A percentile compares a stretch with the other conserved stretches of the same genome.
phyloP scores from a whole-genome alignment of 441 rosid genomes.

The Omphalea diandra region DNA sequence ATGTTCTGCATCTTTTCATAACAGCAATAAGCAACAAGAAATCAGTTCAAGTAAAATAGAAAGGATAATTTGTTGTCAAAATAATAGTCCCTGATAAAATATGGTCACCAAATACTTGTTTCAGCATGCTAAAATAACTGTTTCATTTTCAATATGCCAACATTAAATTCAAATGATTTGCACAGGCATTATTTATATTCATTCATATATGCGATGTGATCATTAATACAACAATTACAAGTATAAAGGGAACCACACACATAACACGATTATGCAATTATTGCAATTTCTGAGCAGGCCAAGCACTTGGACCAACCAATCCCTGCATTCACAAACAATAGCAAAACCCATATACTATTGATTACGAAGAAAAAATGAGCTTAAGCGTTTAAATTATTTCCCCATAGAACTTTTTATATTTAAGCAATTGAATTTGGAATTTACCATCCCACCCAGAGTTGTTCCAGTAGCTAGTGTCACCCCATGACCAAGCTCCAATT shows the following conservation, averaged over 20 bases:
- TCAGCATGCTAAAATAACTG: neutral
- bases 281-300: too few species aligned
- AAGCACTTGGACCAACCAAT: neutral
- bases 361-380: neutral
- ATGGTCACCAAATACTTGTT: neutral
- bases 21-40: neutral
- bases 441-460: slow-evolving; percentile 89
- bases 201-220: too few species aligned
- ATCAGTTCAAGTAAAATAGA: neutral
- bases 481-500: slow-evolving; percentile 99
- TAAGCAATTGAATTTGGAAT: neutral
- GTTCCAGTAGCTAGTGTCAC: slow-evolving; percentile 93
- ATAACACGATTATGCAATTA: neutral
- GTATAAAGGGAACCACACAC: too few species aligned
- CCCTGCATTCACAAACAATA: neutral
- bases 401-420: too few species aligned
- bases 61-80: neutral
- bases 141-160: neutral
- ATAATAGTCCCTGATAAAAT: too few species aligned
- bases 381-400: neutral
- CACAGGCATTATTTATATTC: neutral
- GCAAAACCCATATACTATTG: too few species aligned
- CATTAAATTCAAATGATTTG: neutral
- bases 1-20: neutral
- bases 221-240: too few species aligned